Base-by-base conservation (phyloP, 768 basidiomycete genomes). In the Dictyophora rubrovolvata region DNA sequence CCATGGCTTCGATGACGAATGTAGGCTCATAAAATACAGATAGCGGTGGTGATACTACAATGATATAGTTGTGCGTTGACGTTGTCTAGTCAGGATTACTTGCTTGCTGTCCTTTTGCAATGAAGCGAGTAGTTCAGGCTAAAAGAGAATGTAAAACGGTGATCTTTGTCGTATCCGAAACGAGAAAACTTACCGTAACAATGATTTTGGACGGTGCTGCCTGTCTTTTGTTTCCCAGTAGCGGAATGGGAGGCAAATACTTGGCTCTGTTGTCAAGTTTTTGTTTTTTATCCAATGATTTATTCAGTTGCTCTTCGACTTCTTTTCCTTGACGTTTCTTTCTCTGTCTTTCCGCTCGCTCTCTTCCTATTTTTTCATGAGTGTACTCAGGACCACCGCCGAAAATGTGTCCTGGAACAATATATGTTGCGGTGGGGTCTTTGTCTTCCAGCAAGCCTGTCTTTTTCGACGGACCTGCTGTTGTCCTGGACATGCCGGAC, bases 331-430 rank as follows among this genome's bases (percentile, higher is more conserved):
- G 77, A 12, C 80, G 62, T 66, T 78, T 78, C 49, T 91, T 79
- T 63, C 83, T 83, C 5, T 86, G 83, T 65, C 78, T 86, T 18
- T 86, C 87, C 65, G 92, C 88, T 1, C 86, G 85, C 56, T 86
- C 86, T 17, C 93, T 76, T 0, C 92, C 92, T 42, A 93, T 75
- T 59, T 75, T 83, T 70, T 95, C 93, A 0, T 77, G 68, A 2
- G 84, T 67, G 62, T 80, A 85, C 63, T 87, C 64, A 16, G 76
- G 73, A 51, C 63, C 60, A 18, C 68, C 66, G 1, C 62, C 70
- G 10, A 93, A 77, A 55, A 91, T 74, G 60, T 90, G 88, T 1
- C 92, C 90, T 0, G 84, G 84, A 20, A 94, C 77, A 48, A 95
- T 76, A 65, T 95, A 96, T 7, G 91, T 90, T 49, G 71, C 64